A percentile compares a stretch with the other conserved stretches of the same genome.
Evolutionary conservation across 148 eudicot species (phyloP).

Genomic region (Vaccinium vitisidaea): DNA sequence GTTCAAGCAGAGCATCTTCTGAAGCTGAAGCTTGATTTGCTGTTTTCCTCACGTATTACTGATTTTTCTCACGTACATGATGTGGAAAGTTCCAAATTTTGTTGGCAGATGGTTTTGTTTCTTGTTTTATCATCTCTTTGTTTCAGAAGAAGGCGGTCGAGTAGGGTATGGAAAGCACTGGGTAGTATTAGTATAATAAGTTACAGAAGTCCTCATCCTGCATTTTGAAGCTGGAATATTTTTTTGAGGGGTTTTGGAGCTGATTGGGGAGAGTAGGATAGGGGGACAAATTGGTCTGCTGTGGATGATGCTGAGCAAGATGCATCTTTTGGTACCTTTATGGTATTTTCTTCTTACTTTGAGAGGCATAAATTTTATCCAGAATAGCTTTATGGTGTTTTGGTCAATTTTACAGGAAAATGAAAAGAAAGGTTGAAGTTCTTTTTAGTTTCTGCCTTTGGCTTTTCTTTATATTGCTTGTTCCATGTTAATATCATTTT

Average conservation of each 20-base stretch:
- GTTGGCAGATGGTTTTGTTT: conserved; percentile 19
- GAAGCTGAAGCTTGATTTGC: conserved; percentile 36
- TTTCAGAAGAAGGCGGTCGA: conserved; percentile 16
- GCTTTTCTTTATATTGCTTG: background rate
- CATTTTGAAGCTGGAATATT: conserved; percentile 23
- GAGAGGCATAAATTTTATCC: conserved; percentile 16
- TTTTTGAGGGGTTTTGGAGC: conserved; percentile 8
- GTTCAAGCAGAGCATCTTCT: conserved; percentile 40
- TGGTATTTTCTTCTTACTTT: conserved; percentile 15
- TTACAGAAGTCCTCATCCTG: conserved; percentile 27
- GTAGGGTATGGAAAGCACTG: conserved; percentile 17
- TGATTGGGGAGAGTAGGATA: conserved; percentile 25
- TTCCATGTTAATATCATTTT: conserved; percentile 6
- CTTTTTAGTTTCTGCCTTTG: conserved; percentile 14
- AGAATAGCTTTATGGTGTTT: conserved; percentile 17
- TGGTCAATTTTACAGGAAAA: conserved; percentile 27
- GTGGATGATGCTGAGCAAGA: conserved; percentile 23
- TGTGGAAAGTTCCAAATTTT: conserved; percentile 20
- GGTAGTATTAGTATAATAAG: conserved; percentile 37
- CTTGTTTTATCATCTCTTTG: conserved; percentile 13
- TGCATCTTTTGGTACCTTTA: conserved; percentile 22
- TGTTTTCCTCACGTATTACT: background rate
- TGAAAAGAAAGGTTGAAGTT: conserved; percentile 19
- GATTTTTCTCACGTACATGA: conserved; percentile 20
- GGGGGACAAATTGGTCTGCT: conserved; percentile 27